These are phyloP conservation scores for Funneliformis geosporum DNA, from an alignment of 192 early-diverging fungal species.

Conservation along the genomic window DNA sequence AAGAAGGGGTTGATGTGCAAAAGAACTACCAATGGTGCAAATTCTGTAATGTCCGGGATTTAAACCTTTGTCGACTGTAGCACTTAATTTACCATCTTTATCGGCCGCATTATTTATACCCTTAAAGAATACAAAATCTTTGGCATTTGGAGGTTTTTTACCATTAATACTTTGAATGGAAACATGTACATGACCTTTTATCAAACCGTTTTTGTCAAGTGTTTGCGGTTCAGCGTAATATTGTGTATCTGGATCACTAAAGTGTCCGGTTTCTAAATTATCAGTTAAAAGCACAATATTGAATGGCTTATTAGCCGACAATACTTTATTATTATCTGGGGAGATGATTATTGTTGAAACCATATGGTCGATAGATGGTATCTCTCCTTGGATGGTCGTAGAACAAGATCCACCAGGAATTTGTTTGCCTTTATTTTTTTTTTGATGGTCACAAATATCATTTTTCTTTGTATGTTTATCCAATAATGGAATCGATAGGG, in stretches of 20 bases:
- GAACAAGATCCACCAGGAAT: not conserved
- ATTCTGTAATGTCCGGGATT: slow-evolving; percentile 3
- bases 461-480: no score
- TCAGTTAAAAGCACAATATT: not conserved
- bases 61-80: not conserved
- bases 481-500: not conserved
- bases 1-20: slow-evolving; percentile 1
- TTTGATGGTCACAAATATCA: not conserved
- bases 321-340: not conserved
- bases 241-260: slow-evolving; percentile 4
- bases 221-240: not conserved
- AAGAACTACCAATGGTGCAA: slow-evolving; percentile 9
- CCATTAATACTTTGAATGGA: not conserved
- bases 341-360: not conserved
- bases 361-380: slow-evolving; percentile 1
- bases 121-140: not conserved
- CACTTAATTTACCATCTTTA: not conserved
- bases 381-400: not conserved
- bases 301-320: not conserved
- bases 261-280: not conserved
- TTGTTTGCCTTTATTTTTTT: not conserved
- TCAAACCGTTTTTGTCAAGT: not conserved
- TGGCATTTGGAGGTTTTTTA: not conserved
- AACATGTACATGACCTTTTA: slow-evolving; percentile 20
- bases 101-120: not conserved